A percentile compares a stretch with the other conserved stretches of the same genome.
phyloP scores from a whole-genome alignment of 768 basidiomycete genomes.

The Leccinum barrowsii region DNA sequence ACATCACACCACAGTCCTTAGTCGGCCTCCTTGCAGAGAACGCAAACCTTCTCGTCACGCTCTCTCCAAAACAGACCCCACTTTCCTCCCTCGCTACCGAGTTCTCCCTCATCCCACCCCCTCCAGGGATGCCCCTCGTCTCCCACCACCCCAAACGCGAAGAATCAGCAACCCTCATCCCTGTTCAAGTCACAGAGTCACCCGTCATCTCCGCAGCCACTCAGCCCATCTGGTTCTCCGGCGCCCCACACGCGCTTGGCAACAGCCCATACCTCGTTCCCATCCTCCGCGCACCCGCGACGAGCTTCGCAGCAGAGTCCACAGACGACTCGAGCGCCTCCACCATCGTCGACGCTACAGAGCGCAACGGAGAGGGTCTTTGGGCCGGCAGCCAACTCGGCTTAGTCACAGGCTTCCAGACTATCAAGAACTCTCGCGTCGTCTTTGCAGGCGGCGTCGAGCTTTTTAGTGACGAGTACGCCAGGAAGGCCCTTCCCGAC shows the following conservation, averaged over 20 bases:
- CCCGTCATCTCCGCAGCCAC: conserved; percentile 46
- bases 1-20: conserved; percentile 80
- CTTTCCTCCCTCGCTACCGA: conserved; percentile 80
- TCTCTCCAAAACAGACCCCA: conserved; percentile 72
- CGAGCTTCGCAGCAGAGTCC: conserved; percentile 74
- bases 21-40: conserved; percentile 63
- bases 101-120: conserved; percentile 87
- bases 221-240: conserved; percentile 73
- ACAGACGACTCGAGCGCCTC: conserved; percentile 55
- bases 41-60: conserved; percentile 81
- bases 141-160: conserved; percentile 81
- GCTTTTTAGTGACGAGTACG: conserved; percentile 74
- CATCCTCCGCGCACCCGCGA: conserved; percentile 70
- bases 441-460: conserved; percentile 81
- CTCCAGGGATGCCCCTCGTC: conserved; percentile 76
- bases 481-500: conserved; percentile 57
- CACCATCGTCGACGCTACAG: conserved; percentile 63
- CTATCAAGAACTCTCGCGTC: conserved; percentile 68
- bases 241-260: conserved; percentile 59
- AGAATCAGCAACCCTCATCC: conserved; percentile 62
- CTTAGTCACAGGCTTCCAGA: conserved; percentile 88
- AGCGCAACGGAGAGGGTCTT: conserved; percentile 72
- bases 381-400: conserved; percentile 79
- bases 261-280: conserved; percentile 80
- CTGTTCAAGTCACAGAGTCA: conserved; percentile 49